Conservation (phyloP, 164 flowering plant species). For the Chimonanthus salicifolius region DNA sequence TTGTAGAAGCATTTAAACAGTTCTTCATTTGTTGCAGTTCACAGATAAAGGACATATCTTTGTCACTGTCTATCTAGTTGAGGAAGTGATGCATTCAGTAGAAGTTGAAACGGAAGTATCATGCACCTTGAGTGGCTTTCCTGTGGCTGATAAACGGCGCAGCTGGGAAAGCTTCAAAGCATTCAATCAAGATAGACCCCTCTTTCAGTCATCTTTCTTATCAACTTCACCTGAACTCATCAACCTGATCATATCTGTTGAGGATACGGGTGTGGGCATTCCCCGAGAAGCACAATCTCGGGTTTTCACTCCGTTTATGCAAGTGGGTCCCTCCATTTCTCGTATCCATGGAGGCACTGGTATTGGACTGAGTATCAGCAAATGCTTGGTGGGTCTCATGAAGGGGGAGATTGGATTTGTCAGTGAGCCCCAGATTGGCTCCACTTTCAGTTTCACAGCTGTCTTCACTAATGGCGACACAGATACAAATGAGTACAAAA, state of each 20-base stretch:
- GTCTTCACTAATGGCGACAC: conserved; percentile 41
- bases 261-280: conserved; percentile 93
- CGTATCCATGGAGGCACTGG: conserved; percentile 93
- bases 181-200: conserved; percentile 41
- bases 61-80: conserved; percentile 73
- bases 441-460: conserved; percentile 86
- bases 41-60: conserved; percentile 91
- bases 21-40: conserved; percentile 43
- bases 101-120: conserved; percentile 48
- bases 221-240: conserved; percentile 37
- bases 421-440: conserved; percentile 71
- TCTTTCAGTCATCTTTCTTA: conserved; percentile 13
- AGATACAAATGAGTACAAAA: no score
- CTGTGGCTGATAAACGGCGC: conserved; percentile 59
- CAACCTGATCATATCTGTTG: conserved; percentile 75
- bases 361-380: conserved; percentile 94
- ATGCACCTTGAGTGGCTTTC: conserved; percentile 75
- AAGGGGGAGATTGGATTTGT: conserved; percentile 90
- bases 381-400: conserved; percentile 86
- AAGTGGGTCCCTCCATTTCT: conserved; percentile 79
- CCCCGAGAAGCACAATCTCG: conserved; percentile 83
- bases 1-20: not conserved
- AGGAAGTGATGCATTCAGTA: conserved; percentile 55
- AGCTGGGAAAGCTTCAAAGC: conserved; percentile 70
- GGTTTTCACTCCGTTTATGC: conserved; percentile 93